Conservation (phyloP, 306 rosid genomes). For the Luffa aegyptiaca region DNA sequence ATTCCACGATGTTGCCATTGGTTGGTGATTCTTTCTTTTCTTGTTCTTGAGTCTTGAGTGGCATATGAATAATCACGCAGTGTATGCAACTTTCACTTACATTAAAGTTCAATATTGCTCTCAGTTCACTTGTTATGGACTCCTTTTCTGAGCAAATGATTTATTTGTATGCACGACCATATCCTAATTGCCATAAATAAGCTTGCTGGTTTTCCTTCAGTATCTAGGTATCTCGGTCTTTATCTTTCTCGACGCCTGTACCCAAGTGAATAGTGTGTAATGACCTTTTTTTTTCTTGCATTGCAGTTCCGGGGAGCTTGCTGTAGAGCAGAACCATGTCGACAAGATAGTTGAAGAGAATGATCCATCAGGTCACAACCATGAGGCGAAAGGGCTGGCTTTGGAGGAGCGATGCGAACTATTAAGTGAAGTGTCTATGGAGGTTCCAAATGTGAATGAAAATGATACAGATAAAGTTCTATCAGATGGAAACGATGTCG, state of each 20-base stretch:
- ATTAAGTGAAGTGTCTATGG: no score
- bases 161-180: neutral
- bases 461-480: no score
- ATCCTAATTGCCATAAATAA: neutral
- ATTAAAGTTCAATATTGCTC: neutral
- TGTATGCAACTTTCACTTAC: neutral
- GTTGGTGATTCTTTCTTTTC: constrained; percentile 31
- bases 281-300: constrained; percentile 12
- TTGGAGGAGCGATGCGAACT: no score
- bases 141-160: neutral
- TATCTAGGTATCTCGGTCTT: neutral
- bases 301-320: constrained; percentile 34
- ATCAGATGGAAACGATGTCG: no score
- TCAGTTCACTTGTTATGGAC: neutral
- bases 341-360: constrained; percentile 11
- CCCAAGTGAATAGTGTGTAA: neutral
- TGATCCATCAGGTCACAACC: constrained; percentile 24
- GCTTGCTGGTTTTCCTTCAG: constrained; percentile 26
- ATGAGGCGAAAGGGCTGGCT: constrained; percentile 14
- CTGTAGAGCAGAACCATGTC: constrained; percentile 18
- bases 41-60: neutral
- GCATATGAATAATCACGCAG: neutral
- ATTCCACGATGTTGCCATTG: constrained; percentile 25
- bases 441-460: no score
- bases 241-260: neutral